Percentiles rank a stretch among this genome's conserved stretches.
Evolutionary conservation across 257 asterid genomes (phyloP).

Genomic region (Perilla frutescens): DNA sequence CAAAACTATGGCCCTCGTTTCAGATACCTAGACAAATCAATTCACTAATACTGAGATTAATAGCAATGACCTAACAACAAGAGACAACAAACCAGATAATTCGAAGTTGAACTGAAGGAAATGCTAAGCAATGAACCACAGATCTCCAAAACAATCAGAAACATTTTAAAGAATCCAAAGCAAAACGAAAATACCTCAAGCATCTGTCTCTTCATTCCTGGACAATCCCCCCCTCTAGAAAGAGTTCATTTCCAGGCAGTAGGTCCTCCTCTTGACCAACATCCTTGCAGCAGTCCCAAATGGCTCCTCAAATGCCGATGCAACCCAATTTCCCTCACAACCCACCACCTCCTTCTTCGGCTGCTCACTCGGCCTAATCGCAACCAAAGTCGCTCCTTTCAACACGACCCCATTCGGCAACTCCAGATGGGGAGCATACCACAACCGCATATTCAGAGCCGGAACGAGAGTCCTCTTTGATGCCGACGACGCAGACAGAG

Average conservation of each 20-base stretch:
- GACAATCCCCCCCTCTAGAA: slow-evolving; percentile 42
- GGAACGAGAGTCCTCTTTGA: slow-evolving; percentile 75
- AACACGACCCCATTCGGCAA: slow-evolving; percentile 65
- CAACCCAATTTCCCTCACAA: slow-evolving; percentile 61
- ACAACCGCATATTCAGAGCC: slow-evolving; percentile 68
- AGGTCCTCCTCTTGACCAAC: slow-evolving; percentile 78
- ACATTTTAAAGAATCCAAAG: neutral
- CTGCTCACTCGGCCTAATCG: slow-evolving; percentile 74
- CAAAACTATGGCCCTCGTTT: slow-evolving; percentile 10
- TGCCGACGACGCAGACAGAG: slow-evolving; percentile 67
- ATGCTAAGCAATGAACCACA: neutral
- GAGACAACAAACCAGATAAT: neutral
- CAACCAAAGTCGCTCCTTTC: slow-evolving; percentile 81
- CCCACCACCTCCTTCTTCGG: slow-evolving; percentile 59
- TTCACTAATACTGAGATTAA: slow-evolving; percentile 18
- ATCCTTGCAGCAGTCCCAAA: slow-evolving; percentile 73
- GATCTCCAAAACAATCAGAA: slow-evolving; percentile 7
- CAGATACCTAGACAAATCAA: slow-evolving; percentile 8
- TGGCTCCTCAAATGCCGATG: slow-evolving; percentile 73
- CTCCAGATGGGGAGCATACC: slow-evolving; percentile 71
- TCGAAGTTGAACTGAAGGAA: neutral
- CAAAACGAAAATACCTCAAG: slow-evolving; percentile 41
- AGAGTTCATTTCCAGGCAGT: slow-evolving; percentile 80
- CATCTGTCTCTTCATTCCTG: slow-evolving; percentile 18
- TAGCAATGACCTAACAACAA: neutral